Percentiles rank a stretch among this genome's conserved stretches.
phyloP scores from a whole-genome alignment of 106 monocot species.

The Dendrobium officinale region DNA sequence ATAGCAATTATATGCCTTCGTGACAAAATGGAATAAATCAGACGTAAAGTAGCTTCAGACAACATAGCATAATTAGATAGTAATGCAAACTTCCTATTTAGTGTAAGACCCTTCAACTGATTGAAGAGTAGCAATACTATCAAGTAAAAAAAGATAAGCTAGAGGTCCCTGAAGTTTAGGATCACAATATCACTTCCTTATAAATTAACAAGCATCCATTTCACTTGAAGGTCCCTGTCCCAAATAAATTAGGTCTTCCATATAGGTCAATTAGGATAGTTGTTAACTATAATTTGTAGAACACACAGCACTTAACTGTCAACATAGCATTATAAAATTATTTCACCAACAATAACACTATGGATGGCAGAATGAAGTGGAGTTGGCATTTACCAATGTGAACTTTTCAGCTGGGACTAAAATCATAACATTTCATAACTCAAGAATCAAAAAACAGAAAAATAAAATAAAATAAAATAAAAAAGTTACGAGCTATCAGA shows the following conservation, averaged over 20 bases:
- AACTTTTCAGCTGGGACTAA: background rate
- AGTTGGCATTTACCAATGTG: background rate
- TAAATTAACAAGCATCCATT: background rate
- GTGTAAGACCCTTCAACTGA: background rate
- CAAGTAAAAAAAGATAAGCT: background rate
- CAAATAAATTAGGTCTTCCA: background rate
- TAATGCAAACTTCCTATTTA: background rate
- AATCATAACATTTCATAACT: background rate
- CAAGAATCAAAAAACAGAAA: background rate
- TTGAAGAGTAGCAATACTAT: background rate
- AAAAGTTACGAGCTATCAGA: background rate
- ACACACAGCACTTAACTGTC: background rate
- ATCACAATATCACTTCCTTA: background rate
- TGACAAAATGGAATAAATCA: background rate
- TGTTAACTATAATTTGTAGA: background rate
- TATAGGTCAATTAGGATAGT: background rate
- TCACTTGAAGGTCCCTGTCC: background rate
- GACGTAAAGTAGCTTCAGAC: background rate
- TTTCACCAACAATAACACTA: slow-evolving; percentile 1
- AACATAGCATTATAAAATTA: background rate
- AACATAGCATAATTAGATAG: background rate
- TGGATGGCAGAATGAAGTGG: background rate
- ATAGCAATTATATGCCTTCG: slow-evolving; percentile 89
- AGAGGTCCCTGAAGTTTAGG: background rate
- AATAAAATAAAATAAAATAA: background rate